A percentile compares a stretch with the other conserved stretches of the same genome.
phyloP scores from a whole-genome alignment of 768 basidiomycete genomes.

The Guyanaporus albipodus region DNA sequence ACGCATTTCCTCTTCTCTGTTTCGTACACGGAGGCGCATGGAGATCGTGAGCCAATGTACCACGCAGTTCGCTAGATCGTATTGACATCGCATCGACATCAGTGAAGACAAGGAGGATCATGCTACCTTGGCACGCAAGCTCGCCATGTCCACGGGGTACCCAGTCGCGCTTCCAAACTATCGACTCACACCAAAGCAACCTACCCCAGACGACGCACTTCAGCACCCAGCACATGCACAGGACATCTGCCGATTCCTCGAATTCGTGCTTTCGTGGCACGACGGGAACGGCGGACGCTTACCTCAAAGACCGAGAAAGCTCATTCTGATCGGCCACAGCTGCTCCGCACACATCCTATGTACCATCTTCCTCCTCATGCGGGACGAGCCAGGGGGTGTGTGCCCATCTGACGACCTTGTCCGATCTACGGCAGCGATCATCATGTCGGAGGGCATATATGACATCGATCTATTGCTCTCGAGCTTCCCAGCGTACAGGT shows the following conservation, averaged over 20 bases:
- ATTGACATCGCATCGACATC: conserved; percentile 9
- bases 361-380: conserved; percentile 59
- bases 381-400: conserved; percentile 28
- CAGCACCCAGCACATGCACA: conserved; percentile 68
- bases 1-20: conserved; percentile 47
- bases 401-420: conserved; percentile 41
- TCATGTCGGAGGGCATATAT: conserved; percentile 75
- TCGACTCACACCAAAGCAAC: conserved; percentile 53
- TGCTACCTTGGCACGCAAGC: conserved; percentile 45
- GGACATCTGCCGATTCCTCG: conserved; percentile 61
- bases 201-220: conserved; percentile 36
- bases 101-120: conserved; percentile 75
- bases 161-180: conserved; percentile 77
- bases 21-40: conserved; percentile 87
- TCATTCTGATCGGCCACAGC: conserved; percentile 75
- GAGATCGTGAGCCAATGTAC: conserved; percentile 57
- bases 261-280: conserved; percentile 49
- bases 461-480: conserved; percentile 62
- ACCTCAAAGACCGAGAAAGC: conserved; percentile 36
- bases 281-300: conserved; percentile 10
- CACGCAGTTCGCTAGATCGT: neutral
- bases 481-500: conserved; percentile 62
- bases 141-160: conserved; percentile 46
- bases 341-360: conserved; percentile 79
- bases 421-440: conserved; percentile 49